Conservation (phyloP, 257 asterid species). For the Scutellaria minor region DNA sequence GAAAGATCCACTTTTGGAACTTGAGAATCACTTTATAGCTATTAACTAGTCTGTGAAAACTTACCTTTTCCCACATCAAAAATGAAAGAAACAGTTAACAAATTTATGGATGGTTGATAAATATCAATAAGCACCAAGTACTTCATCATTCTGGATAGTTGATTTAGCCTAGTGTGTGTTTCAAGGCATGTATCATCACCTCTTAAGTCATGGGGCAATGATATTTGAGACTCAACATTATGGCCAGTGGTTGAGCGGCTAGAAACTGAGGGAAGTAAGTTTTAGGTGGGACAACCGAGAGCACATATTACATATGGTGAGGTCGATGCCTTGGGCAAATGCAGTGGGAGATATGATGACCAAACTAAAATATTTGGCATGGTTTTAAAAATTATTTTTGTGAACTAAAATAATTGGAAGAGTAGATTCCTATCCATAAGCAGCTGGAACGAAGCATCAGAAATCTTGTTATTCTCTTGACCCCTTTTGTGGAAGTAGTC, state of each 20-base stretch:
- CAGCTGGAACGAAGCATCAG: not conserved
- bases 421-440: not conserved
- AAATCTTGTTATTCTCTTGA: not conserved
- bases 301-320: not conserved
- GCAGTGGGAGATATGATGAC: conserved; percentile 1
- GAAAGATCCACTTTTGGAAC: not conserved
- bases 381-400: not conserved
- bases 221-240: not conserved
- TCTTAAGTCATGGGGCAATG: not conserved
- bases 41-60: not conserved
- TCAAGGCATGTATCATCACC: not conserved
- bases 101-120: not conserved
- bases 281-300: not conserved
- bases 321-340: not conserved
- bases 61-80: not conserved
- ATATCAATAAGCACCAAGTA: conserved; percentile 4
- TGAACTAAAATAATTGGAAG: not conserved
- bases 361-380: not conserved
- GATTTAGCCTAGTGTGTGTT: not conserved
- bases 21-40: not conserved
- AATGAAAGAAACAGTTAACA: not conserved
- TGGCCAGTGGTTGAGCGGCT: not conserved
- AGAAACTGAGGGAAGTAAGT: not conserved
- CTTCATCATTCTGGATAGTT: conserved; percentile 7
- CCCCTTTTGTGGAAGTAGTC: not conserved